A percentile compares a stretch with the other conserved stretches of the same genome.
Conservation (phyloP, 805 yeast genomes). For the Ogataea neopini region DNA sequence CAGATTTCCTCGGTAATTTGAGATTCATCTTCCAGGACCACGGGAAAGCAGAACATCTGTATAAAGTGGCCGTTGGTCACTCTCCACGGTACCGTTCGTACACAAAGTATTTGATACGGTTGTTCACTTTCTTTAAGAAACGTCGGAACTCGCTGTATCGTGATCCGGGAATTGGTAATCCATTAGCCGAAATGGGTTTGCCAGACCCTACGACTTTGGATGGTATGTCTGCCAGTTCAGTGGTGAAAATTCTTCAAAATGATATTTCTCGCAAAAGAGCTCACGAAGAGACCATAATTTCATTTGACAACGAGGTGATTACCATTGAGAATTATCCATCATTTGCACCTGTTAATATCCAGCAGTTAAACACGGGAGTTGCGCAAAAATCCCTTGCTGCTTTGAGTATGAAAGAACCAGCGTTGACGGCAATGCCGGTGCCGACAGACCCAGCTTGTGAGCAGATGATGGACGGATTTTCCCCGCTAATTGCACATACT, state of each 20-base stretch:
- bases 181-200: constrained; percentile 5
- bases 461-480: not conserved
- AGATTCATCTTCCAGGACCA: constrained; percentile 16
- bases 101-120: constrained; percentile 19
- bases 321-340: not conserved
- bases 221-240: not conserved
- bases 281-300: not conserved
- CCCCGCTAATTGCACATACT: not conserved
- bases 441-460: not conserved
- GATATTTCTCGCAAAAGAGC: not conserved
- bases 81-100: not conserved
- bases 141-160: constrained; percentile 16
- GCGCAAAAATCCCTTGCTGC: not conserved
- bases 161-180: constrained; percentile 11
- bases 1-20: constrained; percentile 23
- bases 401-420: not conserved
- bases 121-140: constrained; percentile 17
- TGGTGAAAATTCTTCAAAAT: not conserved
- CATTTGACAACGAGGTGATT: not conserved
- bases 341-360: not conserved
- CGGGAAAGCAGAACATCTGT: constrained; percentile 14
- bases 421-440: not conserved
- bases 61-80: constrained; percentile 3
- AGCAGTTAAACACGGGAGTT: not conserved
- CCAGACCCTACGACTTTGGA: not conserved